Base-by-base conservation (phyloP, 306 rosid genomes). In the Vigna unguiculata region DNA sequence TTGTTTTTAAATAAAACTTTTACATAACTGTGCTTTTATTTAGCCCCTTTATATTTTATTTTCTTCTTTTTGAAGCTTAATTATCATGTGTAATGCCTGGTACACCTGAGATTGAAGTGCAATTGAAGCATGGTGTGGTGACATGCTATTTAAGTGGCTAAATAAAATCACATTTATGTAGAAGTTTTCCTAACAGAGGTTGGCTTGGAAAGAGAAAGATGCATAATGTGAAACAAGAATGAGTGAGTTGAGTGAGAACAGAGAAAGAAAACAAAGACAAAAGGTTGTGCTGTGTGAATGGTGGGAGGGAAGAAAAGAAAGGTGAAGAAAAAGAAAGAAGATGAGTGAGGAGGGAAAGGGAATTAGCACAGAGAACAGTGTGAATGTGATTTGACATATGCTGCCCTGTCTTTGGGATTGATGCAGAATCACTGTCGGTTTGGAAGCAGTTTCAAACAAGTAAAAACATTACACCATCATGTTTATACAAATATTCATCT, bases 321-420 rank as follows among this genome's bases (percentile, higher is more conserved):
- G 45, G 32, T 2, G 21, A 28, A 28, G 41, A 59, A 28, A 59
- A 59, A 32, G 28, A n/a, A 16, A 38, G 47, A 12, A 60, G 48
- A n/a, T 24, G 68, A 4, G 22, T 57, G 34, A 51, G 1, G 6
- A 46, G 43, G 59, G 36, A 53, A 61, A 51, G 63, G 25, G 47
- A 49, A 61, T 46, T 62, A 17, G 30, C 45, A 30, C 6, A 32
- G 24, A 32, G 24, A 59, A 12, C 15, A 63, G 4, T 17, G 48
- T 34, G n/a, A 32, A 13, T 13, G 24, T 17, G 24, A 16, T 58
- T 74, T 74, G 78, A 71, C 38, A 67, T 65, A 38, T 19, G 22
- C 24, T 16, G 10, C 48, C 28, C 32, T 64, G 17, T 38, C 52
- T 61, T 54, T 61, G 83, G 83, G 83, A 79, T 79, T 71, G 78